Evolutionary conservation across 306 rosid species (phyloP), one percentile per base, ranked within the genome.

Genomic region (Oemleria cerasiformis): DNA sequence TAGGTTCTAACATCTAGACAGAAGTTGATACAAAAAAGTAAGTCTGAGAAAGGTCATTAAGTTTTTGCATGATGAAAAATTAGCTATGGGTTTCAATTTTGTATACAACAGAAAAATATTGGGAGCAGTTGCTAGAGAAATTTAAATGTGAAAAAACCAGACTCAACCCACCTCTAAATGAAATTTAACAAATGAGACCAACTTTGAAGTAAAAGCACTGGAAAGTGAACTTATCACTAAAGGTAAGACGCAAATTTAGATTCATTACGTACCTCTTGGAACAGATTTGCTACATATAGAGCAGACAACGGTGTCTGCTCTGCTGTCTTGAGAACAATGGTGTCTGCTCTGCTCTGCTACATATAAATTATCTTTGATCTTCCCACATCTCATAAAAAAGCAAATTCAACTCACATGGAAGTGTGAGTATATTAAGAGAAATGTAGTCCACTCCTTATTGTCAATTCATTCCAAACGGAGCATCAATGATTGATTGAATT

Each of bases 241-340:
- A 11, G 56, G 45, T 54, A 19, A 69, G 30, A 9, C 8, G 1
- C 51, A 38, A 63, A 40, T 30, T 25, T 73, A 68, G 50, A 70
- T 50, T n/a, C 21, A 30, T 57, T 58, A 71, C 72, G 56, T 73
- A 93, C 98, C 96, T 93, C 96, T 43, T 81, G 92, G 69, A 91
- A 61, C 62, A 93, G 87, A 67, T 53, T 88, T 70, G 96, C 65
- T 54, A 63, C 94, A 72, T 81, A 79, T 45, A 88, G 75, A 68
- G 97, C 98, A 71, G 98, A 84, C 41, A 93, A 80, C 30, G 98
- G 98, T 71, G 97, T 93, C 85, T 88, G 98, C 84, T 93, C 98
- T 30, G 97, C 97, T 30, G 98, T 87, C 84, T 93, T 91, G 40
- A 93, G 47, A 77, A 91, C 96, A 56, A 91, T 1, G 8, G 92